These are phyloP conservation scores for Fusarium mexicanum DNA, from an alignment of 2,329 filamentous ascomycete genomes.

Conservation along the genomic window DNA sequence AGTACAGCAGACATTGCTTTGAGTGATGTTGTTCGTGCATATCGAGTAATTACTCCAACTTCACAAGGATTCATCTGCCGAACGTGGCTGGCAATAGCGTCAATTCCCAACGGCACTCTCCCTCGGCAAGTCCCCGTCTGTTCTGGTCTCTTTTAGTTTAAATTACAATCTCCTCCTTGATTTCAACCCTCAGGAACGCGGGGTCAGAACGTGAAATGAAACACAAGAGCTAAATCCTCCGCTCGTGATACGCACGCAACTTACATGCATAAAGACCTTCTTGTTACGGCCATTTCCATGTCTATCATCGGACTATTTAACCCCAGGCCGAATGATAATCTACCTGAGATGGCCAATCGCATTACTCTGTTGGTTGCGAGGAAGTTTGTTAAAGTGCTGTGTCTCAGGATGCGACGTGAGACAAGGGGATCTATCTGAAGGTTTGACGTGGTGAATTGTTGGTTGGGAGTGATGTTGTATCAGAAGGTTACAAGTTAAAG, in stretches of 20 bases:
- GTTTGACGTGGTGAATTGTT: neutral
- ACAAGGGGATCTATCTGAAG: neutral
- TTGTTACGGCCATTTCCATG: conserved; percentile 10
- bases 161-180: neutral
- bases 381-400: neutral
- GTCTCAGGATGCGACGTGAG: neutral
- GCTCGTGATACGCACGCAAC: conserved; percentile 15
- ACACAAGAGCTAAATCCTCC: neutral
- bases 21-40: neutral
- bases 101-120: neutral
- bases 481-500: neutral
- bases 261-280: conserved; percentile 17
- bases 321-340: neutral
- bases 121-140: conserved; percentile 1
- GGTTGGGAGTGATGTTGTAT: neutral
- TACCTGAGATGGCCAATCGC: neutral
- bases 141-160: neutral
- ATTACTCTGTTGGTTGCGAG: neutral
- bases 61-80: neutral
- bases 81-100: neutral
- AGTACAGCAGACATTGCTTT: neutral
- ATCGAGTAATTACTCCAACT: neutral
- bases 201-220: neutral
- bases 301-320: conserved; percentile 5
- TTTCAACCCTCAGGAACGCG: conserved; percentile 2